These are phyloP conservation scores for Carpinus viminea DNA, from an alignment of 306 rosid genomes.

Conservation along the genomic window DNA sequence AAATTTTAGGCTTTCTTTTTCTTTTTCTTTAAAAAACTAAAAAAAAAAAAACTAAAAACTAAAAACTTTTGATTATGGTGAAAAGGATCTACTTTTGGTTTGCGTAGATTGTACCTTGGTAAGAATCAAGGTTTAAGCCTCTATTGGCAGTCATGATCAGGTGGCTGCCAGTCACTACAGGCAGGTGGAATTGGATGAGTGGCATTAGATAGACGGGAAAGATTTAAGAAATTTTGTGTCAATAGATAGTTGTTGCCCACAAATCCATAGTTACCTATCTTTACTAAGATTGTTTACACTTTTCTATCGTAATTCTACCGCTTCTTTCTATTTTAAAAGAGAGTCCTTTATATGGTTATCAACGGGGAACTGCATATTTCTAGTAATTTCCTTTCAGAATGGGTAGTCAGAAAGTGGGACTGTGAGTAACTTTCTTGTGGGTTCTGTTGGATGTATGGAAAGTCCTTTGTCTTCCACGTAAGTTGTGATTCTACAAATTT, in stretches of 20 bases:
- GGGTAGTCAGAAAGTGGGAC: not conserved
- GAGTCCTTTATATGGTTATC: not conserved
- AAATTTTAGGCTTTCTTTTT: no score
- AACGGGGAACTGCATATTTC: not conserved
- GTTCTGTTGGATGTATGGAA: not conserved
- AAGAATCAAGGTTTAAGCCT: not conserved
- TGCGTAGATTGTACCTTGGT: not conserved
- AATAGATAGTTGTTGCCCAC: not conserved
- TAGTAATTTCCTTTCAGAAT: not conserved
- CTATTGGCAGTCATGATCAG: not conserved
- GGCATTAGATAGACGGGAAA: not conserved
- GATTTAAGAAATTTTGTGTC: not conserved
- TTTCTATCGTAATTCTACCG: not conserved
- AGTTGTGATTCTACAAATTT: not conserved
- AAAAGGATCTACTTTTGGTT: not conserved
- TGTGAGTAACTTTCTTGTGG: not conserved
- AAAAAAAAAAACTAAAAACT: no score
- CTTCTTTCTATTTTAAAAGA: not conserved
- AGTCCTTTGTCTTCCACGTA: not conserved
- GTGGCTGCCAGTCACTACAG: not conserved
- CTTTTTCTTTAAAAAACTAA: no score
- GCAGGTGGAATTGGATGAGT: not conserved
- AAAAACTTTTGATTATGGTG: no score
- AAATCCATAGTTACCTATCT: not conserved
- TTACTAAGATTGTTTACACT: not conserved